A percentile compares a stretch with the other conserved stretches of the same genome.
Conservation (phyloP, 2,329 filamentous ascomycete genomes). For the Polytolypa hystricis region DNA sequence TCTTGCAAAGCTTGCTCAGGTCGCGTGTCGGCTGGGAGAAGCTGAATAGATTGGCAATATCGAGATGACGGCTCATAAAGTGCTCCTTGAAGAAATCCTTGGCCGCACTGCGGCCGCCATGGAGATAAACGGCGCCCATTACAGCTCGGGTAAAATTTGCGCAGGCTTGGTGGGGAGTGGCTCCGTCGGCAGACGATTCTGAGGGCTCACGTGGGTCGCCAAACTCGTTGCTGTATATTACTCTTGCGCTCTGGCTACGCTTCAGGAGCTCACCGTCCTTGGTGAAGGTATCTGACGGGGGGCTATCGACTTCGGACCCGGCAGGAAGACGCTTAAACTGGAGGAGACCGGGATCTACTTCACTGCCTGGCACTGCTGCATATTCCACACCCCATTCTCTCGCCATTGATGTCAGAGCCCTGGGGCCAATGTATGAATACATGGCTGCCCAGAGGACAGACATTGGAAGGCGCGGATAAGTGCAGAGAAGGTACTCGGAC, state of each 20-base stretch:
- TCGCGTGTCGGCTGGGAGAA: conserved; percentile 80
- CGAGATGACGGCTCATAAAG: conserved; percentile 67
- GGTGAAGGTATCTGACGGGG: conserved; percentile 30
- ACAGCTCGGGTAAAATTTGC: conserved; percentile 73
- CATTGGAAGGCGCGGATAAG: conserved; percentile 84
- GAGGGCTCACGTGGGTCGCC: conserved; percentile 48
- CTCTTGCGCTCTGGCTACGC: conserved; percentile 61
- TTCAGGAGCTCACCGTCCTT: conserved; percentile 46
- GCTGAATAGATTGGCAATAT: conserved; percentile 66
- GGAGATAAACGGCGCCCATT: conserved; percentile 73
- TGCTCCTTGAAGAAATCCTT: conserved; percentile 77
- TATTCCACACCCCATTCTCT: conserved; percentile 84
- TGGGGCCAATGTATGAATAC: conserved; percentile 68
- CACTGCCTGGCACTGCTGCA: conserved; percentile 74
- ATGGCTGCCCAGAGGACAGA: conserved; percentile 76
- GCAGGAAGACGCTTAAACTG: conserved; percentile 55
- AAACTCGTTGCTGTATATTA: conserved; percentile 76
- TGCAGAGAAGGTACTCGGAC: conserved; percentile 75
- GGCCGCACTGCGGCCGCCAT: conserved; percentile 66
- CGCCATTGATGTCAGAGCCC: conserved; percentile 61
- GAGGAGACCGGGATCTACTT: conserved; percentile 83
- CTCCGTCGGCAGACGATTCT: conserved; percentile 19
- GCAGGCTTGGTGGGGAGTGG: conserved; percentile 49
- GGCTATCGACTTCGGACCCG: conserved; percentile 29
- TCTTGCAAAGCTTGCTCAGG: conserved; percentile 66